Evolutionary conservation across 495 filamentous ascomycete genomes (phyloP).

Genomic region (Penicillium samsonianum): DNA sequence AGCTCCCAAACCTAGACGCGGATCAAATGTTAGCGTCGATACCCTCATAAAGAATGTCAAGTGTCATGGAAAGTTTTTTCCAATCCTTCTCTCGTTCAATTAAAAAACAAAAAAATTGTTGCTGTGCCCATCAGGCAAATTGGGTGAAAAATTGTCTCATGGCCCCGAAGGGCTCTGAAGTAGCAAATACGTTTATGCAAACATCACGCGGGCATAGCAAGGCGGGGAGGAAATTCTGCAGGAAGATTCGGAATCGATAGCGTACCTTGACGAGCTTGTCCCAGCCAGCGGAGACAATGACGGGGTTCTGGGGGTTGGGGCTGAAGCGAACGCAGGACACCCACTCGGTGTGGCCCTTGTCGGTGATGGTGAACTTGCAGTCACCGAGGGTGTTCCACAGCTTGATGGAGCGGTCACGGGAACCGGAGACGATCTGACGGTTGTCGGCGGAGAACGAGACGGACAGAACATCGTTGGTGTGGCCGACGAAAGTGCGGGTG

Average conservation of each 20-base stretch:
- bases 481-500: slow-evolving; percentile 96
- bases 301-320: slow-evolving; percentile 99
- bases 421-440: slow-evolving; percentile 99
- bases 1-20: slow-evolving; percentile 91
- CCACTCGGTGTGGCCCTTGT: slow-evolving; percentile 99
- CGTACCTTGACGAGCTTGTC: slow-evolving; percentile 99
- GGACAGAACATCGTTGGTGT: slow-evolving; percentile 99
- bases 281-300: slow-evolving; percentile 98
- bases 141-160: slow-evolving; percentile 96
- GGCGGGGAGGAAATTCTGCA: not conserved
- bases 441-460: slow-evolving; percentile 99
- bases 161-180: slow-evolving; percentile 93
- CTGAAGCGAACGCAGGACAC: slow-evolving; percentile 99
- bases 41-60: slow-evolving; percentile 9
- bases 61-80: slow-evolving; percentile 18
- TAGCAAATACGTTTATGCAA: slow-evolving; percentile 99
- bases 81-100: slow-evolving; percentile 20
- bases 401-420: slow-evolving; percentile 98
- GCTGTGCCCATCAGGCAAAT: slow-evolving; percentile 71
- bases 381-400: slow-evolving; percentile 99
- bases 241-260: slow-evolving; percentile 24
- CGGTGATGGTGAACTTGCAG: slow-evolving; percentile 99
- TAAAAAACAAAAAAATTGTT: slow-evolving; percentile 27
- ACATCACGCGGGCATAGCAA: slow-evolving; percentile 72
- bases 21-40: slow-evolving; percentile 31